Evolutionary conservation across 805 yeast species (phyloP).

Genomic region (Kregervanrija pseudodelftensis): DNA sequence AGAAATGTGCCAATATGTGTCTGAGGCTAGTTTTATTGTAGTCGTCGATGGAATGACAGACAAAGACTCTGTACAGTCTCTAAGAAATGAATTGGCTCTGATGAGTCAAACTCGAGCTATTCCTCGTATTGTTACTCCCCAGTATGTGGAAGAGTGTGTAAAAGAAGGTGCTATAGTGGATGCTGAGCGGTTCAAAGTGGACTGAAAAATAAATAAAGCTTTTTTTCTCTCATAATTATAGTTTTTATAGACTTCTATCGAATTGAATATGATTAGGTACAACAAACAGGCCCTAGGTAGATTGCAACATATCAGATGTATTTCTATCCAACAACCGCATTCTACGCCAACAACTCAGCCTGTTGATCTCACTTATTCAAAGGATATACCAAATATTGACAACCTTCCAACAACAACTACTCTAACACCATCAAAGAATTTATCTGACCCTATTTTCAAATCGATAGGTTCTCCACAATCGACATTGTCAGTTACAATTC

Average conservation of each 20-base stretch:
- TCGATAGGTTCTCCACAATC: conserved; percentile 44
- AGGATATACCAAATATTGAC: conserved; percentile 2
- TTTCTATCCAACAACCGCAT: conserved; percentile 14
- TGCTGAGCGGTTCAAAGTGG: conserved; percentile 1
- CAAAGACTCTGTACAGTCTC: no score
- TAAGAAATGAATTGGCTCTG: no score
- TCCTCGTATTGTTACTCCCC: conserved; percentile 3
- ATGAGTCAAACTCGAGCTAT: not conserved
- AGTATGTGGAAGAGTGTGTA: conserved; percentile 6
- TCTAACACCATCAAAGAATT: conserved; percentile 1
- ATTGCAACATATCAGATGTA: conserved; percentile 5
- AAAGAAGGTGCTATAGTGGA: conserved; percentile 2
- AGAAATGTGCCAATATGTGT: conserved; percentile 21
- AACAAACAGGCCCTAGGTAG: no score
- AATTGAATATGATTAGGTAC: no score
- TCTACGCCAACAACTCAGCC: conserved; percentile 6
- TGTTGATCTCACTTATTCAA: conserved; percentile 9
- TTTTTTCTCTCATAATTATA: no score
- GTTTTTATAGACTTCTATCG: conserved; percentile 1
- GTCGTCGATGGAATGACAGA: conserved; percentile 4
- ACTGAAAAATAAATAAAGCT: no score
- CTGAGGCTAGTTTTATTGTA: conserved; percentile 34
- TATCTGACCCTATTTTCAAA: conserved; percentile 27
- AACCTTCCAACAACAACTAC: not conserved
- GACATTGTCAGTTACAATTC: conserved; percentile 41